Evolutionary conservation across 1,284 basidiomycete genomes (phyloP), one percentile per base, ranked within the genome.

Genomic region (Ustilago sp.): DNA sequence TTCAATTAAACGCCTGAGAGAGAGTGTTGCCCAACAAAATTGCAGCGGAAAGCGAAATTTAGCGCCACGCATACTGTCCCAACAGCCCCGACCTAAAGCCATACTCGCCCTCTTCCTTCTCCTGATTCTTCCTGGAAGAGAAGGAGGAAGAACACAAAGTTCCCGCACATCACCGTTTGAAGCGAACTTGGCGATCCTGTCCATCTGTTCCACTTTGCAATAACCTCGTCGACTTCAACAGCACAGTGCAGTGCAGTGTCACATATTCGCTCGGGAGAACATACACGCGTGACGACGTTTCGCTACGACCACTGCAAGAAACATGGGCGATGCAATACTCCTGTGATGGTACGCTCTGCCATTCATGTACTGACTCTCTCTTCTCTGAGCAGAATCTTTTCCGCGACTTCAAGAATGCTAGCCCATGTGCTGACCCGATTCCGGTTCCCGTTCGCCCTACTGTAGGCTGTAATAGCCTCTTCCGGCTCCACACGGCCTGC

Each of bases 211-310:
- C 34, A 9, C 6, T 36, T 47, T 43, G 41, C 43, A 17, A 11
- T 3, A 17, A 45, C 15, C 23, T 28, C 23, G 23, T 28, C 23
- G 23, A 17, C 41, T 17, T 19, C 12, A 17, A 45, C 41, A 45
- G 12, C 36, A 38, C 36, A 7, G 36, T 28, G 23, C 23, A 28
- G 39, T 7, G 39, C 39, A 15, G 9, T 43, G 13, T 43, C n/a
- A 17, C 39, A 6, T 43, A 17, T 43, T 43, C 12, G 39, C 39
- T 43, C 39, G 7, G n/a, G 39, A 43, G 7, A 23, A 12, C 23
- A 43, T 48, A 50, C 48, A 19, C 47, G 43, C 57, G 32, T 59
- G 58, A 55, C 47, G 58, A 59, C 58, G 47, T 39, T 32, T 36
- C 58, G 39, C 39, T 32, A 35, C 58, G 47, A 59, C 56, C n/a